phyloP scores from a whole-genome alignment of 2,329 filamentous ascomycete genomes.

The Aspergillus sp. region DNA sequence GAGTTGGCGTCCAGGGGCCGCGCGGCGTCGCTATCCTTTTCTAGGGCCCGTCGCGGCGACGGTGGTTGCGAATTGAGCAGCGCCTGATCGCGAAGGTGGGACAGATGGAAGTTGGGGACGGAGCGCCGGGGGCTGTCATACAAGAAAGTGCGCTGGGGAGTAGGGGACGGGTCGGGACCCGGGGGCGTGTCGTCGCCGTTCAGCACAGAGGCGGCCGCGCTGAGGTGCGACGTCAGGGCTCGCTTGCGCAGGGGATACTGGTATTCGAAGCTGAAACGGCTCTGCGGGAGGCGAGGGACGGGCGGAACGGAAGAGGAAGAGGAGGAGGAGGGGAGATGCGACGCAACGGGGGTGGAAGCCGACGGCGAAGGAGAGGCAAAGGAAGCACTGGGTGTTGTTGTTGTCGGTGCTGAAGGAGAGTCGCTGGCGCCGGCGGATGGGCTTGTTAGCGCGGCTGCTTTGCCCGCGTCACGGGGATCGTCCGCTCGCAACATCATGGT shows the following conservation, averaged over 20 bases:
- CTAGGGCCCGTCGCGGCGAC: constrained; percentile 13
- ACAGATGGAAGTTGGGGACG: constrained; percentile 27
- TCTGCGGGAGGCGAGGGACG: constrained; percentile 23
- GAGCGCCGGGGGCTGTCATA: constrained; percentile 38
- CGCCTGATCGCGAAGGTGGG: constrained; percentile 22
- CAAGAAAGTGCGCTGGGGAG: constrained; percentile 46
- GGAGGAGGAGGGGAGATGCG: constrained; percentile 6
- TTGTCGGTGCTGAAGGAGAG: constrained; percentile 26
- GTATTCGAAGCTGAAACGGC: constrained; percentile 28
- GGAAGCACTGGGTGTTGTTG: constrained; percentile 31
- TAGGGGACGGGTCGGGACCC: constrained; percentile 54
- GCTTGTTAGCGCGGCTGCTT: constrained; percentile 26
- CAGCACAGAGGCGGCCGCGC: constrained; percentile 9
- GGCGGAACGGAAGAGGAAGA: constrained; percentile 15
- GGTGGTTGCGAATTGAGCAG: constrained; percentile 19
- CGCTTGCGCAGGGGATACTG: constrained; percentile 23
- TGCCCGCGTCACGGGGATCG: constrained; percentile 33
- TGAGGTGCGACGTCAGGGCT: constrained; percentile 25
- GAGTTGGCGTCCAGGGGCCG: constrained; percentile 28
- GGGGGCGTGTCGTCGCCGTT: constrained; percentile 50
- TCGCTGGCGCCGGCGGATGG: constrained; percentile 20
- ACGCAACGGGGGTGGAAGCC: constrained; percentile 3
- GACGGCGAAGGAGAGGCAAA: constrained; percentile 13
- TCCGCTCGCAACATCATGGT: constrained; percentile 20
- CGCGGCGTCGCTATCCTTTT: constrained; percentile 20